Evolutionary conservation across 345 rosid genomes (phyloP).

Genomic region (Barbarea vulgaris): DNA sequence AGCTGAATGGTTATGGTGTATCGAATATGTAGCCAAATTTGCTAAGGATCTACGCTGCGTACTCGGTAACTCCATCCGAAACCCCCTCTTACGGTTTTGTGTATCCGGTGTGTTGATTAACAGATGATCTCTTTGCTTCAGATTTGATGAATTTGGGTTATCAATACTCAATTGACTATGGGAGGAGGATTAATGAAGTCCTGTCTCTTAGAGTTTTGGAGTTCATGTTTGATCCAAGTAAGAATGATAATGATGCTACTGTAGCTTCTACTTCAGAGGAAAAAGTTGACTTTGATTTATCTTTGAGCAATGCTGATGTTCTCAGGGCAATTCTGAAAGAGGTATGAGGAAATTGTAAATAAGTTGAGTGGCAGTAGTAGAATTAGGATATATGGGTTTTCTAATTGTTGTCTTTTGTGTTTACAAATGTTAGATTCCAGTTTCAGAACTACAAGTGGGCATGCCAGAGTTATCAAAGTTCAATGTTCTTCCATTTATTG

Average conservation of each 20-base stretch:
- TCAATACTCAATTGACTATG: conserved; percentile 24
- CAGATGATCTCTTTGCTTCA: conserved; percentile 6
- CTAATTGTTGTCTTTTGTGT: not conserved
- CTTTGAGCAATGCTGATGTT: conserved; percentile 23
- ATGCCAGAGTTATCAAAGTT: conserved; percentile 38
- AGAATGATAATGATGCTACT: not conserved
- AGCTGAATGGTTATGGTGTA: conserved; percentile 40
- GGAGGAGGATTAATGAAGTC: conserved; percentile 38
- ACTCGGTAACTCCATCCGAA: conserved; percentile 22
- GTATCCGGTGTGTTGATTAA: conserved; percentile 16
- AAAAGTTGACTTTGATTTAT: conserved; percentile 35
- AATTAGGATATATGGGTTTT: not conserved
- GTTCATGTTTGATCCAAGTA: conserved; percentile 33
- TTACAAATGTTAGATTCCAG: conserved; percentile 32
- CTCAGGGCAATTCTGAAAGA: conserved; percentile 33
- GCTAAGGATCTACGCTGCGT: conserved; percentile 30
- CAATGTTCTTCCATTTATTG: conserved; percentile 38
- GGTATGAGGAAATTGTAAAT: not conserved
- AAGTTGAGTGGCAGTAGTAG: not conserved
- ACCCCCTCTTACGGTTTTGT: not conserved
- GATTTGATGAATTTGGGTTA: conserved; percentile 38
- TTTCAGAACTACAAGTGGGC: conserved; percentile 28
- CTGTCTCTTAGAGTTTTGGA: conserved; percentile 37
- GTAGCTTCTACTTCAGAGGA: conserved; percentile 13
- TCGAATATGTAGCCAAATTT: conserved; percentile 38